These are phyloP conservation scores for Clonostachys byssicola DNA, from an alignment of 2,329 filamentous ascomycete genomes.

Conservation along the genomic window DNA sequence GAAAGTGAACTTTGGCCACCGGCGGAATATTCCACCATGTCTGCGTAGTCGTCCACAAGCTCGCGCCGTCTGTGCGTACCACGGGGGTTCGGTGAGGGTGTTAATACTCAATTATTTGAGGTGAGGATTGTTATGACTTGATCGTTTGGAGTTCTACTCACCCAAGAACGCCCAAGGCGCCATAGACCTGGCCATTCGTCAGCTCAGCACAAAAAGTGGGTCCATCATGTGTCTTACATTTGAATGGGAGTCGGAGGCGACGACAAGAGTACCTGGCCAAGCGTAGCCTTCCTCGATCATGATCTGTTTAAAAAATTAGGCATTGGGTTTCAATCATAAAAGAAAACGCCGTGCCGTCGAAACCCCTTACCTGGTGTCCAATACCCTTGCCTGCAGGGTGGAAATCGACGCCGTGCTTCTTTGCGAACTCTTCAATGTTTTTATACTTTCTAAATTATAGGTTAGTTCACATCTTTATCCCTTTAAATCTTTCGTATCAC, in stretches of 20 bases:
- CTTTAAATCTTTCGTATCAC: no score
- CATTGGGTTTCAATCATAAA: no score
- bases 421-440: conserved; percentile 78
- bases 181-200: conserved; percentile 30
- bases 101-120: conserved; percentile 37
- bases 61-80: conserved; percentile 82
- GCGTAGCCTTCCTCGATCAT: conserved; percentile 74
- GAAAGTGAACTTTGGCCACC: conserved; percentile 75
- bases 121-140: background rate
- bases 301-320: conserved; percentile 32
- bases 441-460: conserved; percentile 61
- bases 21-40: conserved; percentile 92
- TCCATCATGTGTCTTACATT: conserved; percentile 60
- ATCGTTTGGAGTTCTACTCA: no score
- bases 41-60: conserved; percentile 76
- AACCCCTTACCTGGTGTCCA: conserved; percentile 66
- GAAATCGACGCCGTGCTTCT: conserved; percentile 71
- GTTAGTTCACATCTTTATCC: no score
- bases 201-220: no score
- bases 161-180: background rate
- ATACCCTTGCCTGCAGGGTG: conserved; percentile 77
- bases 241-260: conserved; percentile 74
- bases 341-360: no score
- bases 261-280: conserved; percentile 81
- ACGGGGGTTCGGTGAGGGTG: conserved; percentile 70